These are phyloP conservation scores for Arabis alpina DNA, from an alignment of 345 rosid species.

Conservation along the genomic window DNA sequence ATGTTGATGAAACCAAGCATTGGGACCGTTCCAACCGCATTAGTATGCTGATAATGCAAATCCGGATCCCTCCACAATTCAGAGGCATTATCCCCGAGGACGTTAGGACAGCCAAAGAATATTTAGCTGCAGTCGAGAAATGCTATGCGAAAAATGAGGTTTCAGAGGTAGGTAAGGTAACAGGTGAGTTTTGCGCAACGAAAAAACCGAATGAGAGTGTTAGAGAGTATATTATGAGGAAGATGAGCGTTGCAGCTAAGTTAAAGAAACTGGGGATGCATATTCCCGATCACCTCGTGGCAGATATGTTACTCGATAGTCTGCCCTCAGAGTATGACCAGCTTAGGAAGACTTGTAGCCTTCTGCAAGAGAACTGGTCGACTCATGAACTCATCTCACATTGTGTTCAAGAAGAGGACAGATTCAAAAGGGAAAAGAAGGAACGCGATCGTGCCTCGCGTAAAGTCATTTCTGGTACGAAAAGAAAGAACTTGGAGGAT, in stretches of 20 bases:
- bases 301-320: neutral
- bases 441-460: neutral
- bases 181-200: neutral
- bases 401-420: constrained; percentile 22
- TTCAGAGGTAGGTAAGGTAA: neutral
- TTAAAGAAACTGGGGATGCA: constrained; percentile 23
- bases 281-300: constrained; percentile 1
- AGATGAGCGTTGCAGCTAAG: constrained; percentile 29
- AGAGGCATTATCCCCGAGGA: constrained; percentile 29
- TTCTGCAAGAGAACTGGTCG: neutral
- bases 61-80: constrained; percentile 12
- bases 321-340: constrained; percentile 27
- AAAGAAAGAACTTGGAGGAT: constrained; percentile 7
- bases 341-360: neutral
- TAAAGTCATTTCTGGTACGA: neutral
- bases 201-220: constrained; percentile 14
- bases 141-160: neutral
- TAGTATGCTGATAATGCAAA: constrained; percentile 25
- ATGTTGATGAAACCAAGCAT: neutral
- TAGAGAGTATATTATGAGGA: constrained; percentile 28
- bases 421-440: neutral
- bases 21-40: constrained; percentile 37
- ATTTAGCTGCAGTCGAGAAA: constrained; percentile 29
- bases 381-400: constrained; percentile 33
- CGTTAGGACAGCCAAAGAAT: constrained; percentile 24